Evolutionary conservation across 2,329 filamentous ascomycete genomes (phyloP).

Genomic region (Sporothrix mexicana): DNA sequence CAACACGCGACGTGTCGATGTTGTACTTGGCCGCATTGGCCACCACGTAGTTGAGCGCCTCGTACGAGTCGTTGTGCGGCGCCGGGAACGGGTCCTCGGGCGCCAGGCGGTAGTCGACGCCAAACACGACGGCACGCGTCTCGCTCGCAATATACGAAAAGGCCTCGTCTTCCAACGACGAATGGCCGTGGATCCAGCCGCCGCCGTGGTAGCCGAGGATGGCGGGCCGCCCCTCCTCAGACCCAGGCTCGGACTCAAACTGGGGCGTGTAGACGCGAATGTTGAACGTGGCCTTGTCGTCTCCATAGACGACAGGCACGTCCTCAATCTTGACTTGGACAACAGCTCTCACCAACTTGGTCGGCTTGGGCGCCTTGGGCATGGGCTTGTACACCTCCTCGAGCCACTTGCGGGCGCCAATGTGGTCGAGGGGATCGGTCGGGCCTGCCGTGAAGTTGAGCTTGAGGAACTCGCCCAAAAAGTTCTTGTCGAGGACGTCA

Average conservation of each 20-base stretch:
- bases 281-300: slow-evolving; percentile 7
- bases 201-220: neutral
- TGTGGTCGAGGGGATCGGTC: neutral
- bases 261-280: neutral
- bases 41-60: neutral
- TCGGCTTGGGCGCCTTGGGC: neutral
- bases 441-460: neutral
- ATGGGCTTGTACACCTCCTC: neutral
- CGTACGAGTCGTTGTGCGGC: slow-evolving; percentile 1
- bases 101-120: neutral
- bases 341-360: neutral
- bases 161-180: neutral
- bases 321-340: neutral
- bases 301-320: neutral
- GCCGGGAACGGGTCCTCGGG: neutral
- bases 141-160: neutral
- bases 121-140: neutral
- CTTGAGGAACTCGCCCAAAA: neutral
- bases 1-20: neutral
- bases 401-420: neutral
- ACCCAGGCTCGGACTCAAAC: neutral
- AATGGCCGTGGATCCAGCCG: neutral
- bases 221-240: neutral
- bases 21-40: neutral
- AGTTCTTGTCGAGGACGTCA: neutral